These are phyloP conservation scores for Chrysoporthe deuterocubensis DNA, from an alignment of 2,329 filamentous ascomycete species.

Conservation along the genomic window DNA sequence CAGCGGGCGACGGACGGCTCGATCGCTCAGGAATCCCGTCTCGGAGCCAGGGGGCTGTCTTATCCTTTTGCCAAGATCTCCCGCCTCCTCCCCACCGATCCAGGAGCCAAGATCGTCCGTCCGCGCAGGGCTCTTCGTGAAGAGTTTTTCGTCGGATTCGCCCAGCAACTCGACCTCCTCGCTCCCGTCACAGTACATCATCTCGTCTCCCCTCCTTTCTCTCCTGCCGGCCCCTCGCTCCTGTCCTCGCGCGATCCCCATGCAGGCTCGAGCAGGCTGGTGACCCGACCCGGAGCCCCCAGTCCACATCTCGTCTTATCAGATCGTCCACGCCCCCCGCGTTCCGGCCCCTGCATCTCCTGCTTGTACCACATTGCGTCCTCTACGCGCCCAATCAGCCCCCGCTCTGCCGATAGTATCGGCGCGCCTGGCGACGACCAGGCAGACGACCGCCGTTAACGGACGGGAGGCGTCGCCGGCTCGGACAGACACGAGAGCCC, in stretches of 20 bases:
- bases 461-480: not conserved
- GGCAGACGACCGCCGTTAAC: not conserved
- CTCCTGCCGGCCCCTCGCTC: not conserved
- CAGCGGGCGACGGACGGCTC: not conserved
- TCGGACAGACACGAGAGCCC: not conserved
- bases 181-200: slow-evolving; percentile 9
- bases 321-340: not conserved
- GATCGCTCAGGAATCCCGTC: not conserved
- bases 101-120: slow-evolving; percentile 15
- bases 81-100: slow-evolving; percentile 6
- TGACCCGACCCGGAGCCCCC: not conserved
- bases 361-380: not conserved
- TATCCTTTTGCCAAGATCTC: not conserved
- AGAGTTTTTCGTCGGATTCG: not conserved
- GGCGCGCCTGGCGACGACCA: not conserved
- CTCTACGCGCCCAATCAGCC: not conserved
- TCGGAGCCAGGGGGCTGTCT: not conserved
- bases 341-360: not conserved
- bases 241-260: slow-evolving; percentile 6
- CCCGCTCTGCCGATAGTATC: not conserved
- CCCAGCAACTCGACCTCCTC: not conserved
- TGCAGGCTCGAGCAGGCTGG: not conserved
- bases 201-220: slow-evolving; percentile 2
- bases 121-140: slow-evolving; percentile 10
- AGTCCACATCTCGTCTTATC: slow-evolving; percentile 10